Evolutionary conservation across 2,329 filamentous ascomycete species (phyloP).

Genomic region (Shiraia bambusicola): DNA sequence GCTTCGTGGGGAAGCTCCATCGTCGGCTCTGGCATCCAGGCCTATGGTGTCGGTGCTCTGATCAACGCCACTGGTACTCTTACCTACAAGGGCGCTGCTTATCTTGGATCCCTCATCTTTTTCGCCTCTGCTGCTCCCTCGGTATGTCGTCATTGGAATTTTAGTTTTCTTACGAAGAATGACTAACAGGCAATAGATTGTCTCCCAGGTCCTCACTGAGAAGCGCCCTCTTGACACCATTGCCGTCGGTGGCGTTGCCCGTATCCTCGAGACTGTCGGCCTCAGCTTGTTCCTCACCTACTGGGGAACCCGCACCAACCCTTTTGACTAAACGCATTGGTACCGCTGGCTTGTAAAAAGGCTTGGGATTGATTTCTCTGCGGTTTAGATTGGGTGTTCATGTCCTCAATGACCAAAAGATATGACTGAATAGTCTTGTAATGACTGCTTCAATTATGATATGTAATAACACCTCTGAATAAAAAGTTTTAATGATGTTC

Average conservation of each 20-base stretch:
- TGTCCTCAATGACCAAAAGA: conserved; percentile 22
- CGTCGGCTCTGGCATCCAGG: conserved; percentile 82
- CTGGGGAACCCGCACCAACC: conserved; percentile 96
- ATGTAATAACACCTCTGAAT: conserved; percentile 33
- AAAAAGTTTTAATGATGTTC: conserved; percentile 6
- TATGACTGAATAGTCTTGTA: conserved; percentile 22
- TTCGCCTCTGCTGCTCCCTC: conserved; percentile 83
- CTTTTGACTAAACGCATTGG: conserved; percentile 67
- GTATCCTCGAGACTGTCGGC: conserved; percentile 89
- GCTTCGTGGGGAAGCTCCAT: conserved; percentile 89
- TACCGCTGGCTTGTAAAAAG: conserved; percentile 13
- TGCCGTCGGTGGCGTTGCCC: conserved; percentile 78
- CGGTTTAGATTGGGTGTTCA: conserved; percentile 30
- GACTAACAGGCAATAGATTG: conserved; percentile 60
- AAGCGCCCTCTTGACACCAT: conserved; percentile 90
- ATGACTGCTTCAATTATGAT: conserved; percentile 25
- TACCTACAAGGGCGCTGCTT: conserved; percentile 95
- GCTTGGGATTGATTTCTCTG: conserved; percentile 26
- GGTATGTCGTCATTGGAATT: conserved; percentile 63
- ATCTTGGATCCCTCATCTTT: conserved; percentile 89
- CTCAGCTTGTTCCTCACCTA: conserved; percentile 90
- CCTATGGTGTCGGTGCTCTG: conserved; percentile 84
- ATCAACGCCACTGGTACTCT: conserved; percentile 90
- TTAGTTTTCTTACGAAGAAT: background rate
- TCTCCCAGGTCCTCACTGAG: conserved; percentile 84